Evolutionary conservation across 1,139 yeast genomes (phyloP).

Genomic region (Protomyces pachydermus): DNA sequence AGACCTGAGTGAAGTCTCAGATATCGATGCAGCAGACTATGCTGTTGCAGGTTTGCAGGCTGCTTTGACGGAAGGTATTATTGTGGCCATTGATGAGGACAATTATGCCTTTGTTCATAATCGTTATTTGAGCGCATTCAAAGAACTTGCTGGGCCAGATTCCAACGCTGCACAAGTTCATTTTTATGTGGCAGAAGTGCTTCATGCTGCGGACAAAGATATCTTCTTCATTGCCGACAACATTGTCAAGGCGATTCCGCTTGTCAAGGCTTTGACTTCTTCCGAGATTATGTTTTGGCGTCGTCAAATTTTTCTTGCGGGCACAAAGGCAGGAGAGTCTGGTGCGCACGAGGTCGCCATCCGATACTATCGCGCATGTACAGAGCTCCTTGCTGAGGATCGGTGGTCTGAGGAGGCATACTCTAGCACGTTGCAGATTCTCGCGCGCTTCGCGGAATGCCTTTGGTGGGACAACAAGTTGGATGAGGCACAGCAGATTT

Average conservation of each 20-base stretch:
- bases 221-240: conserved; percentile 29
- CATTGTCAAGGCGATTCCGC: conserved; percentile 25
- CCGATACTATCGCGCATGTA: conserved; percentile 26
- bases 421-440: conserved; percentile 26
- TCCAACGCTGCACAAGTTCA: conserved; percentile 28
- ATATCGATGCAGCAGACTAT: conserved; percentile 28
- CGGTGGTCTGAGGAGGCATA: conserved; percentile 30
- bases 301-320: conserved; percentile 2
- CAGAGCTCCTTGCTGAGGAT: conserved; percentile 24
- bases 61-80: conserved; percentile 28
- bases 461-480: conserved; percentile 27
- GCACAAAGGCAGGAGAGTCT: conserved; percentile 18
- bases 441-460: conserved; percentile 26
- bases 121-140: conserved; percentile 27
- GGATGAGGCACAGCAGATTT: conserved; percentile 17
- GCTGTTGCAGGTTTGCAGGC: conserved; percentile 32
- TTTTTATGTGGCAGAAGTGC: conserved; percentile 27
- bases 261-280: conserved; percentile 16
- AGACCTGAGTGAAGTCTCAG: conserved; percentile 8
- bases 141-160: not conserved
- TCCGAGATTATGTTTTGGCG: not conserved
- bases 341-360: conserved; percentile 28
- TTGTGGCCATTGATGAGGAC: conserved; percentile 18
- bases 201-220: conserved; percentile 23
- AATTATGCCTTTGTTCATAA: conserved; percentile 28